phyloP scores from a whole-genome alignment of 2,329 filamentous ascomycete genomes.

The Aulographum hederae region DNA sequence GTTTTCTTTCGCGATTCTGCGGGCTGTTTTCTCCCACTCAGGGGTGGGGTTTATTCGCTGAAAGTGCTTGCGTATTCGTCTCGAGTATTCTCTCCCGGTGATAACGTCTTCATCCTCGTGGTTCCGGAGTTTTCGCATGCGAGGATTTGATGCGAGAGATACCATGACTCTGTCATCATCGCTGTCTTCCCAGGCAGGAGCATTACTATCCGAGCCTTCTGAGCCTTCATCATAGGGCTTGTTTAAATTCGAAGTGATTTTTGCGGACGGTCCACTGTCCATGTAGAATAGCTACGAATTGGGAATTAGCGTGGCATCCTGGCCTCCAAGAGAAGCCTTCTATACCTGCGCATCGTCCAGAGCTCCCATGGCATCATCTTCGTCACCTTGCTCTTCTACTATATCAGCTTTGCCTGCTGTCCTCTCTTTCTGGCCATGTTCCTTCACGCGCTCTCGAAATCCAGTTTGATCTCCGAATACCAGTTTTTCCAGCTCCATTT shows the following conservation, averaged over 20 bases:
- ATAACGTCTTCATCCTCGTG: conserved; percentile 74
- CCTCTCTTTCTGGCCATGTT: conserved; percentile 22
- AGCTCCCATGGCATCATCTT: conserved; percentile 35
- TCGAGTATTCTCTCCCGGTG: conserved; percentile 69
- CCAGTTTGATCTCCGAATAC: conserved; percentile 77
- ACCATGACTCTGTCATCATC: conserved; percentile 80
- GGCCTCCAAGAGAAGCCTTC: not conserved
- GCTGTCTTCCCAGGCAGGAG: conserved; percentile 77
- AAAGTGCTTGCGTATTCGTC: conserved; percentile 61
- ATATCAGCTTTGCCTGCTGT: conserved; percentile 12
- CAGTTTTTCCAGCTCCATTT: conserved; percentile 70
- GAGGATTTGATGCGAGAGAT: conserved; percentile 57
- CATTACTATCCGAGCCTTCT: conserved; percentile 21
- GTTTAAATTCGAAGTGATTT: conserved; percentile 15
- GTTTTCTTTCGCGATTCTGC: not conserved
- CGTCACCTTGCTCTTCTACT: conserved; percentile 23
- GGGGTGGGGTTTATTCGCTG: conserved; percentile 42
- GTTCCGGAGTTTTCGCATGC: conserved; percentile 65
- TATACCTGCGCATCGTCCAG: conserved; percentile 55
- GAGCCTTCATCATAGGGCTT: not conserved
- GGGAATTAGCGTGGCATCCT: conserved; percentile 2
- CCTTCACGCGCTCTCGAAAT: conserved; percentile 58
- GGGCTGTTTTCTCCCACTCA: conserved; percentile 32
- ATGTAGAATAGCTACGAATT: conserved; percentile 53
- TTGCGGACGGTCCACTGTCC: conserved; percentile 41